Base-by-base conservation (phyloP, 2,329 filamentous ascomycete species). In the Colletotrichum horii region DNA sequence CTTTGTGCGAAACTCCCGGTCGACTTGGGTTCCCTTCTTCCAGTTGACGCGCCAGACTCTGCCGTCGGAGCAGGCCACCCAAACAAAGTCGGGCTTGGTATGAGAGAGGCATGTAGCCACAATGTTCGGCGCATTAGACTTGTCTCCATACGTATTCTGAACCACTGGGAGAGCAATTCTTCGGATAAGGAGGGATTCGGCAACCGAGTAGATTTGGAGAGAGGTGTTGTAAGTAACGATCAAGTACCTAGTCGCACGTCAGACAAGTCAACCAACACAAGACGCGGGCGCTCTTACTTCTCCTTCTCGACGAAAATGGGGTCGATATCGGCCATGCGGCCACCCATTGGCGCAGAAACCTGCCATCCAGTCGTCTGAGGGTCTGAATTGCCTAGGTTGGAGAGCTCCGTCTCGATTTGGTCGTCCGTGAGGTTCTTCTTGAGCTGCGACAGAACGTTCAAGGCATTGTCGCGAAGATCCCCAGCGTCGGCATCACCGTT, bases 171-270 rank as follows among this genome's bases (percentile, higher is more conserved):
- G 86, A 15, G 90, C 86, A 65, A 98, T 93, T 71, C 92, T 91
- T 78, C 95, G 93, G 61, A 95, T 88, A 26, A 97, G 91, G 66
- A 97, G 90, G 3, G 97, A 98, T 70, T 95, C 96, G 78, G 91
- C 88, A 34, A 95, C 91, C 3, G 94, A 94, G 84, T 97, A 98
- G 30, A 98, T 90, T 82, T 96, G 94, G 70, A 98, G 88, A 12
- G 93, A 93, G 32, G 91, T 93, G 76, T 93, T 91, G 80, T 95
- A 95, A 36, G 93, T 91, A 71, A 98, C 83, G 73, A 98, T 92
- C 52, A 98, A 83, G 84, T 93, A 90, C 81, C 95, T 95, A 26
- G 48, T 48, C 26, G n/a, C 11, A 6, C 58, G 80, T 86, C 68
- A 85, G 81, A 66, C 67, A 9, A 19, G 26, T 66, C 78, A 70